phyloP scores from a whole-genome alignment of 495 filamentous ascomycete species.

The Cetradonia linearis region DNA sequence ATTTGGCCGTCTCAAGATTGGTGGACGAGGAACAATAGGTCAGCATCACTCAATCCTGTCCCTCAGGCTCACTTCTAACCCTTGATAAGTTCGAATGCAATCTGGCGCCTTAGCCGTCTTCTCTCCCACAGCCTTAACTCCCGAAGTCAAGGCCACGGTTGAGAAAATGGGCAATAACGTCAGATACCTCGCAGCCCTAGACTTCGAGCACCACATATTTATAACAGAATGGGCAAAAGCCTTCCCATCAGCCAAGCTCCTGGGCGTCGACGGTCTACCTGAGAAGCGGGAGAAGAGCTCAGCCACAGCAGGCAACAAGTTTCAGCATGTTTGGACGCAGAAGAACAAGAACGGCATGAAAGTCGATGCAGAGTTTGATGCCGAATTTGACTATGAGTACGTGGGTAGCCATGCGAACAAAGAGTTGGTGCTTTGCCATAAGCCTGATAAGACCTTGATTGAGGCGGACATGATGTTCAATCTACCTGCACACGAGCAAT shows the following conservation, averaged over 20 bases:
- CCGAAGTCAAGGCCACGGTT: constrained; percentile 60
- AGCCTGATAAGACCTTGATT: constrained; percentile 72
- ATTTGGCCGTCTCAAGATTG: constrained; percentile 69
- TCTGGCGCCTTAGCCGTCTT: constrained; percentile 78
- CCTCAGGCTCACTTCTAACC: constrained; percentile 8
- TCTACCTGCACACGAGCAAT: constrained; percentile 79
- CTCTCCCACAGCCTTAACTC: constrained; percentile 76
- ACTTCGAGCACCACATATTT: constrained; percentile 91
- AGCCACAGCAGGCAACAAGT: constrained; percentile 58
- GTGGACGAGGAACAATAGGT: constrained; percentile 81
- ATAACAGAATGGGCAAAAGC: constrained; percentile 70
- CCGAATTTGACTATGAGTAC: constrained; percentile 79
- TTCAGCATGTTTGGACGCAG: constrained; percentile 56
- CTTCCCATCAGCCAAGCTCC: constrained; percentile 65
- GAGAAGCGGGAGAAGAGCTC: constrained; percentile 65
- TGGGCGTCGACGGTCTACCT: constrained; percentile 75
- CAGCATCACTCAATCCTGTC: not conserved
- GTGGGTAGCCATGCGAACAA: constrained; percentile 70
- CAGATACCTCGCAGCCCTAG: constrained; percentile 73
- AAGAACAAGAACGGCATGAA: constrained; percentile 40
- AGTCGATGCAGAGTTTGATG: constrained; percentile 69
- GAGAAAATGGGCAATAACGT: constrained; percentile 58
- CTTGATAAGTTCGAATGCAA: constrained; percentile 50
- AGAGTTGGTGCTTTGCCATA: constrained; percentile 79
- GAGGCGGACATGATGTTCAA: constrained; percentile 91